Conservation (phyloP, 75 land plant species). For the Picea sitchensis region DNA sequence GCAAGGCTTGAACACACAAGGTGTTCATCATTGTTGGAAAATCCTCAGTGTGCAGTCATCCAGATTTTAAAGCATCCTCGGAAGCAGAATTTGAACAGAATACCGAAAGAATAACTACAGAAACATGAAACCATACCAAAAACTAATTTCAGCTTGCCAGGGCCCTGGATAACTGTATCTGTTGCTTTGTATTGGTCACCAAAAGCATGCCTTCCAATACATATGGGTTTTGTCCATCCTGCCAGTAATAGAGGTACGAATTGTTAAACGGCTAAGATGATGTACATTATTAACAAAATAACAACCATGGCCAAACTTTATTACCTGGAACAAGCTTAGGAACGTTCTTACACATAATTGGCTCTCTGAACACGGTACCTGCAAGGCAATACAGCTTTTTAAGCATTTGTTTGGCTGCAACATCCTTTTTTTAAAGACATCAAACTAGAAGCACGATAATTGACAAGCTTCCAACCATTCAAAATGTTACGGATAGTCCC, state of each 20-base stretch:
- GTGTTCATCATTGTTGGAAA: not conserved
- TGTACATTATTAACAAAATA: not conserved
- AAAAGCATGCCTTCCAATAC: constrained; percentile 99
- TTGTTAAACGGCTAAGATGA: not conserved
- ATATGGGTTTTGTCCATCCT: constrained; percentile 97
- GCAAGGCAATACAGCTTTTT: constrained; percentile 1
- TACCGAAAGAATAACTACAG: not conserved
- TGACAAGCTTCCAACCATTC: constrained; percentile 48
- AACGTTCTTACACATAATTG: constrained; percentile 90
- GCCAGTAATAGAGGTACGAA: not conserved
- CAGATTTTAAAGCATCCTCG: not conserved
- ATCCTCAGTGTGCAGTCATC: not conserved
- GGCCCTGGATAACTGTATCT: constrained; percentile 75
- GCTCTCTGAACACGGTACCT: constrained; percentile 99
- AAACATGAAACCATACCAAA: constrained; percentile 50
- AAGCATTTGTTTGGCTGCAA: not conserved
- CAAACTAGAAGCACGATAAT: not conserved
- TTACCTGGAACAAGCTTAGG: constrained; percentile 93
- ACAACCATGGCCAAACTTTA: not conserved
- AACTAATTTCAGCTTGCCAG: constrained; percentile 85
- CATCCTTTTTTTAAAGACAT: not conserved
- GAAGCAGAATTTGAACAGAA: not conserved
- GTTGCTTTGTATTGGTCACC: constrained; percentile 96
- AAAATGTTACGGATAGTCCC: constrained; percentile 96
- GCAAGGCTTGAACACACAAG: not conserved